Percentiles rank a stretch among this genome's conserved stretches.
Evolutionary conservation across 2,329 filamentous ascomycete genomes (phyloP).

Genomic region (Plectosphaerella cucumerina): DNA sequence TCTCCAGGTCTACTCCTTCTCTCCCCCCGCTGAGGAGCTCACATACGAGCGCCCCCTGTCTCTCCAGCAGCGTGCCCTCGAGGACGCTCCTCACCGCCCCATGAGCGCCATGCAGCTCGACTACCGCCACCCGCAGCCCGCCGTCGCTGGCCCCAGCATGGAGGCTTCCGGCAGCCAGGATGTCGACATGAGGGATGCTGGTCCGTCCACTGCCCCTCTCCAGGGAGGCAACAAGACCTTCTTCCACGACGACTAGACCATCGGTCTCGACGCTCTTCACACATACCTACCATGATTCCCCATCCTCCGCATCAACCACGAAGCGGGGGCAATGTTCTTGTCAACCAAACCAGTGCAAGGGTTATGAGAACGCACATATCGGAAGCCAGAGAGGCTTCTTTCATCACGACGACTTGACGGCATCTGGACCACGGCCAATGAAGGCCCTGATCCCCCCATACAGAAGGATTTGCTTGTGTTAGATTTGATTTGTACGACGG

Average conservation of each 20-base stretch:
- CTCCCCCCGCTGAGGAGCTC: slow-evolving; percentile 68
- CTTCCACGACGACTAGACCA: slow-evolving; percentile 40
- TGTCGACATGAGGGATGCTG: slow-evolving; percentile 53
- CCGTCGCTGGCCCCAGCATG: slow-evolving; percentile 22
- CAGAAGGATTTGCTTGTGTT: not conserved
- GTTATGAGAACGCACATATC: not conserved
- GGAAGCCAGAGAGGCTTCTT: not conserved
- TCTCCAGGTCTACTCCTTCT: slow-evolving; percentile 85
- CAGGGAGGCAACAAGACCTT: slow-evolving; percentile 43
- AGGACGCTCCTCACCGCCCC: slow-evolving; percentile 43
- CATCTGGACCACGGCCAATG: not conserved
- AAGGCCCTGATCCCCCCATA: too few relatives aligned
- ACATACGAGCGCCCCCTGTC: slow-evolving; percentile 50
- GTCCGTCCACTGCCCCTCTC: slow-evolving; percentile 50
- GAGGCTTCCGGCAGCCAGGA: slow-evolving; percentile 37
- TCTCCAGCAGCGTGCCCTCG: slow-evolving; percentile 39
- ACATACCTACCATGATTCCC: not conserved
- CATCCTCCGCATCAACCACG: not conserved
- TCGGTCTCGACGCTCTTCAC: not conserved
- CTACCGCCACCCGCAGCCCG: slow-evolving; percentile 29
- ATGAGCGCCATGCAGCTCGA: slow-evolving; percentile 46
- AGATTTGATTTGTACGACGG: not conserved
- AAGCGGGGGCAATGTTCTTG: not conserved
- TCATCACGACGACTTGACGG: not conserved
- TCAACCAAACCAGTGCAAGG: not conserved